Evolutionary conservation across 2,329 filamentous ascomycete genomes (phyloP).

Genomic region (Colletotrichum agaves): DNA sequence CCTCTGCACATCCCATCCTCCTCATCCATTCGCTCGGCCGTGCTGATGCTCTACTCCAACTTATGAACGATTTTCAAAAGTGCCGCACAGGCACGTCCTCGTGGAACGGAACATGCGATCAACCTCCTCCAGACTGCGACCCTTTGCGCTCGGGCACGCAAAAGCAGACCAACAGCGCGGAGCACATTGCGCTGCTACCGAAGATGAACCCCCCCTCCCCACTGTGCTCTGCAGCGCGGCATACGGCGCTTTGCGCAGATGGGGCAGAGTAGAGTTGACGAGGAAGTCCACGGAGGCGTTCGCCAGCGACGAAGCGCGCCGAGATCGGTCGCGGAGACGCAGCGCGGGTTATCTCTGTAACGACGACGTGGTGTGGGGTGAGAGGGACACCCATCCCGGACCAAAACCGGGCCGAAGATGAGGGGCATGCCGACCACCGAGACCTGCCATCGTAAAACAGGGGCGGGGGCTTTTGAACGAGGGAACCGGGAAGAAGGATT

Average conservation of each 20-base stretch:
- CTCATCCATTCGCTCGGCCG: slow-evolving; percentile 8
- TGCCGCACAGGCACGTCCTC: slow-evolving; percentile 34
- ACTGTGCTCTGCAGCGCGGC: slow-evolving; percentile 33
- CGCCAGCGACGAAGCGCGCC: slow-evolving; percentile 34
- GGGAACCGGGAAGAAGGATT: slow-evolving; percentile 16
- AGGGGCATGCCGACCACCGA: slow-evolving; percentile 47
- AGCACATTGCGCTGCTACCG: slow-evolving; percentile 34
- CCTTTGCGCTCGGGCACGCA: slow-evolving; percentile 41
- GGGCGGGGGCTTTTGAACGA: not conserved
- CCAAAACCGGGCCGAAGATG: slow-evolving; percentile 47
- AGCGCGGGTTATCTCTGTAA: slow-evolving; percentile 47
- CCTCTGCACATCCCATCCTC: slow-evolving; percentile 17
- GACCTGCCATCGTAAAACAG: slow-evolving; percentile 37
- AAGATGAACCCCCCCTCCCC: slow-evolving; percentile 40
- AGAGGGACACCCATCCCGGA: slow-evolving; percentile 49
- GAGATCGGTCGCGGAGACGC: slow-evolving; percentile 27
- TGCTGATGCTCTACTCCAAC: not conserved
- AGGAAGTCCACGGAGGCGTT: slow-evolving; percentile 39
- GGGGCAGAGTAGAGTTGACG: slow-evolving; percentile 39
- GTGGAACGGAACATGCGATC: slow-evolving; percentile 42
- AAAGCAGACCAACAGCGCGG: slow-evolving; percentile 38
- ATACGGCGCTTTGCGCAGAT: slow-evolving; percentile 38
- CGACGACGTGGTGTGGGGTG: slow-evolving; percentile 49
- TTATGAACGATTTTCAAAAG: slow-evolving; percentile 38
- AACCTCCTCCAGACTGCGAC: slow-evolving; percentile 42